Conservation (phyloP, 371 early-diverging fungal species). For the Haplosporangium sp. region DNA sequence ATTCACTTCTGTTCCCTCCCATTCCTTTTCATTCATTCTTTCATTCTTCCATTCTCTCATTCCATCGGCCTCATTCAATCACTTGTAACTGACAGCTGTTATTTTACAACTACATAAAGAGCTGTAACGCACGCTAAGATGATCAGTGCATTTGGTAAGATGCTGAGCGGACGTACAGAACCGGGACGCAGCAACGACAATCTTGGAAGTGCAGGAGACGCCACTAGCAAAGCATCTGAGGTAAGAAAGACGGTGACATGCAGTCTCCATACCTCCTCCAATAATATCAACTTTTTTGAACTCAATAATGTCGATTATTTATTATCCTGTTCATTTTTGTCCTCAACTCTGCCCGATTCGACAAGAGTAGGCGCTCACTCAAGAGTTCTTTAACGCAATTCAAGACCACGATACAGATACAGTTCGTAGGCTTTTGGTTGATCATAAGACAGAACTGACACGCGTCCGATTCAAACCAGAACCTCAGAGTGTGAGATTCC, state of each 20-base stretch:
- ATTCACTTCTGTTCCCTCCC: too few species aligned
- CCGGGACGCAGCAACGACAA: conserved; percentile 4
- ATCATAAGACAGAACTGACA: conserved; percentile 37
- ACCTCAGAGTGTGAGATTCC: conserved; percentile 17
- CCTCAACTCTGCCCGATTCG: not conserved
- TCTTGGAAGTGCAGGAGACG: conserved; percentile 1
- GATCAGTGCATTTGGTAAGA: conserved; percentile 20
- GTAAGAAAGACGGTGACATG: conserved; percentile 1
- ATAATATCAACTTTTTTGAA: not conserved
- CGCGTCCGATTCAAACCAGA: conserved; percentile 27
- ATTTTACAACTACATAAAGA: too few species aligned
- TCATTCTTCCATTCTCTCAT: not conserved
- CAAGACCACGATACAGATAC: conserved; percentile 35
- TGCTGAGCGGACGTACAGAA: conserved; percentile 9
- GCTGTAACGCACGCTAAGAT: not conserved
- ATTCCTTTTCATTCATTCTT: too few species aligned
- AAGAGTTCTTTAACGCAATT: conserved; percentile 44
- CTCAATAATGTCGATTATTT: not conserved
- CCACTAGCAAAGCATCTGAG: conserved; percentile 15
- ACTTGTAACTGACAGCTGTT: too few species aligned
- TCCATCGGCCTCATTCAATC: not conserved
- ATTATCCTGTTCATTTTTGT: not conserved
- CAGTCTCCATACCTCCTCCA: not conserved
- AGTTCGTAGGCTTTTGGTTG: conserved; percentile 32
- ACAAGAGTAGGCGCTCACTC: conserved; percentile 10